Conservation (phyloP, 441 rosid species). For the Croton laevigatus region DNA sequence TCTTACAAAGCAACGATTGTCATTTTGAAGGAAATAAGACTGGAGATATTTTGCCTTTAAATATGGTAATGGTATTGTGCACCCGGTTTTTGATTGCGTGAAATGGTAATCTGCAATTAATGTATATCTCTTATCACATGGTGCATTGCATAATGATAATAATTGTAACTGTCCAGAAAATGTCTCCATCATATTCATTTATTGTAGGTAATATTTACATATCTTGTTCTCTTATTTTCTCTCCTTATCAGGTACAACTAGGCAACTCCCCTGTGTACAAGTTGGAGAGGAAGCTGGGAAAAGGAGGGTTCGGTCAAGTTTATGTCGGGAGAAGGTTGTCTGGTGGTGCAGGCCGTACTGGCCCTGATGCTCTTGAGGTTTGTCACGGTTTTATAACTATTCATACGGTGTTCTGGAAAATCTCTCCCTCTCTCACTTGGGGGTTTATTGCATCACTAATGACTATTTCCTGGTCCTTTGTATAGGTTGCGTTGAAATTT, state of each 20-base stretch:
- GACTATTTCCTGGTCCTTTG: neutral
- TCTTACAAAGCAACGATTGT: neutral
- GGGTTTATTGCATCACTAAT: neutral
- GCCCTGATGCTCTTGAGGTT: conserved; percentile 58
- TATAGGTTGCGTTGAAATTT: conserved; percentile 73
- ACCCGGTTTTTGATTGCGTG: neutral
- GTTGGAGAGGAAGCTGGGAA: conserved; percentile 66
- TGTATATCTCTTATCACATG: neutral
- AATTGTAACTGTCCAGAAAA: neutral
- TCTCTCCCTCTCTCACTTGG: neutral
- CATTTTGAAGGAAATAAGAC: neutral
- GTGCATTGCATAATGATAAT: neutral
- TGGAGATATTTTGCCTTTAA: neutral
- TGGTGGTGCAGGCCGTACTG: conserved; percentile 36
- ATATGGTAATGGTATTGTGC: neutral
- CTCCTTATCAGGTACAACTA: conserved; percentile 46
- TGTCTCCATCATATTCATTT: neutral
- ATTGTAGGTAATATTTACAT: neutral
- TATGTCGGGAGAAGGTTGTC: conserved; percentile 63
- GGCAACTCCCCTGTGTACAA: conserved; percentile 64
- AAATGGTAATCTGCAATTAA: neutral
- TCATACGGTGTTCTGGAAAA: neutral
- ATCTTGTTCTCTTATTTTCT: conserved; percentile 2
- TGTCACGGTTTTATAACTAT: conserved; percentile 12
- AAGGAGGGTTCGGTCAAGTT: conserved; percentile 89